Conservation (phyloP, 129 eudicot genomes). For the Flaveria linearis region DNA sequence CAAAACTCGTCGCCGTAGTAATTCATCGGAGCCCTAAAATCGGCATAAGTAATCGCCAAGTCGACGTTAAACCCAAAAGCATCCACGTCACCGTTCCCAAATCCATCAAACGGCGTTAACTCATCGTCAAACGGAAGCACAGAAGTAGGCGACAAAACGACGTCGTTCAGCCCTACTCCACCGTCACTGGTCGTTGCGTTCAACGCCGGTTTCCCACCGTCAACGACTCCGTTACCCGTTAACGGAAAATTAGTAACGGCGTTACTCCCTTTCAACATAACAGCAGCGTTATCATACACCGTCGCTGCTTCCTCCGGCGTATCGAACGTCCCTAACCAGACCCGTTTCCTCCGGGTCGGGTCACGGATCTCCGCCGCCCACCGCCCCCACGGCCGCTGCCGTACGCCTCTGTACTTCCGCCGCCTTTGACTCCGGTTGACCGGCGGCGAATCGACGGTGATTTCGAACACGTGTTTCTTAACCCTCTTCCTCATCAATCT, state of each 20-base stretch:
- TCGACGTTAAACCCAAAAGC: slow-evolving; percentile 45
- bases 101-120: slow-evolving; percentile 42
- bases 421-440: neutral
- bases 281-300: slow-evolving; percentile 68
- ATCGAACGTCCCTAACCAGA: slow-evolving; percentile 74
- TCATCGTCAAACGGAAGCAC: slow-evolving; percentile 51
- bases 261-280: slow-evolving; percentile 50
- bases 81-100: slow-evolving; percentile 43
- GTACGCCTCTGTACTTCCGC: slow-evolving; percentile 56
- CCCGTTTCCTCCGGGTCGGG: slow-evolving; percentile 49
- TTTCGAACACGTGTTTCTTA: slow-evolving; percentile 44
- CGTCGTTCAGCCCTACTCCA: slow-evolving; percentile 11
- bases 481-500: slow-evolving; percentile 27
- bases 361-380: slow-evolving; percentile 89
- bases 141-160: slow-evolving; percentile 57
- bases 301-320: slow-evolving; percentile 76
- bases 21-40: slow-evolving; percentile 24
- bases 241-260: slow-evolving; percentile 66
- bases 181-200: neutral
- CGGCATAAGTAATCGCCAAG: slow-evolving; percentile 31
- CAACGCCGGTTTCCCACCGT: slow-evolving; percentile 2
- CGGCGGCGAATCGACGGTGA: slow-evolving; percentile 24
- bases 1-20: slow-evolving; percentile 44
- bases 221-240: slow-evolving; percentile 29
- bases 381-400: slow-evolving; percentile 74